These are phyloP conservation scores for Fraxinus latifolia DNA, from an alignment of 305 asterid genomes.

Conservation along the genomic window DNA sequence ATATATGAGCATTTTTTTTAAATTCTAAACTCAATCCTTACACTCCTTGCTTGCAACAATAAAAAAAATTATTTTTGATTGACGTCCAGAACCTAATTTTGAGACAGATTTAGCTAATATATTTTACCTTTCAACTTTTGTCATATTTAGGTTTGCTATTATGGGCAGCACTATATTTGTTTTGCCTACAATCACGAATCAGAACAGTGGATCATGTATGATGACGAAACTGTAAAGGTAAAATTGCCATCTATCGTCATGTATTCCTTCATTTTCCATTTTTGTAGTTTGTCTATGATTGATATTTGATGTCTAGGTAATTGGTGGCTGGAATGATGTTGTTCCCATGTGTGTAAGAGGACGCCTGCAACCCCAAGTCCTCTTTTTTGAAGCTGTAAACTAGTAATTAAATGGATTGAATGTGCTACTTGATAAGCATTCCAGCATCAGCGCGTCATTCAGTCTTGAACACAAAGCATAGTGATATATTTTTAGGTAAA, in stretches of 20 bases:
- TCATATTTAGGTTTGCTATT: conserved; percentile 65
- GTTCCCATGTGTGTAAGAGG: conserved; percentile 80
- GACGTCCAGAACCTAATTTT: neutral
- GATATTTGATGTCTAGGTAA: conserved; percentile 46
- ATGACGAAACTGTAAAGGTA: conserved; percentile 94
- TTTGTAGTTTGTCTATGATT: neutral
- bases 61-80: neutral
- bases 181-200: conserved; percentile 77
- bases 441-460: conserved; percentile 22
- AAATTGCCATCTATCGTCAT: conserved; percentile 11
- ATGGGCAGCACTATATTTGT: conserved; percentile 93
- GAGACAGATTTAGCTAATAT: neutral
- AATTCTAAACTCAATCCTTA: neutral
- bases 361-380: conserved; percentile 93
- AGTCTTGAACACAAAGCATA: conserved; percentile 19
- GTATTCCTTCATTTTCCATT: neutral
- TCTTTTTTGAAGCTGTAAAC: conserved; percentile 79
- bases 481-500: conserved; percentile 20
- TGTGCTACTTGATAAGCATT: conserved; percentile 19
- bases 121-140: neutral
- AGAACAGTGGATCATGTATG: conserved; percentile 89
- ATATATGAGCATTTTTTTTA: neutral
- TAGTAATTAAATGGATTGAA: conserved; percentile 27
- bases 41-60: neutral
- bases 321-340: conserved; percentile 89